Base-by-base conservation (phyloP, 345 rosid genomes). In the Bruguiera parviflora region DNA sequence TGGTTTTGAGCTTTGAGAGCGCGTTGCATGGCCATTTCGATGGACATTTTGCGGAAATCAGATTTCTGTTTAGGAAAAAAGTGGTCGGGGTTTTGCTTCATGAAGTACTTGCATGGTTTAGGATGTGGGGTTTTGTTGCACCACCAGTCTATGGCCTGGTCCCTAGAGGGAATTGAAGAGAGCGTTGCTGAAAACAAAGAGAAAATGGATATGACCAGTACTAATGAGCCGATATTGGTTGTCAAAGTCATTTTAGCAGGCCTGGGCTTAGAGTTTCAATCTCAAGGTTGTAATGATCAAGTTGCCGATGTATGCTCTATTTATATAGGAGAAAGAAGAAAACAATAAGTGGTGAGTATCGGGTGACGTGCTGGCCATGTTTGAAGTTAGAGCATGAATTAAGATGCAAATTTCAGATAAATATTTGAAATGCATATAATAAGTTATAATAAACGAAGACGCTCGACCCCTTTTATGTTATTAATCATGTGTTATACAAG, bases 81-180 rank as follows among this genome's bases (percentile, higher is more conserved):
- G 71, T 49, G 70, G 15, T 57, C 67, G 59, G 74, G 63, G 21
- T 74, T 68, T 64, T 67, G 79, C 28, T 65, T 74, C 73, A 79
- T 71, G 76, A 82, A 82, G 69, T 81, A 79, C 47, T 84, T 87
- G 84, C 98, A 90, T 55, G 89, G 81, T 9, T 82, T 79, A 8
- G 91, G 89, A 72, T 90, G 39, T 47, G 98, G 96, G 61, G 95
- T 88, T 74, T 84, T 75, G 79, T 71, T 61, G 77, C 98, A 92
- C 95, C 92, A 90, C 71, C 75, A 80, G 68, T 80, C 76, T 55
- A 90, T 76, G 59, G 29, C 5, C 3, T 8, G 11, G 46, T 80
- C 78, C 20, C 67, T 43, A 0, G 58, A 32, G 13, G 65, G 56
- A 71, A 76, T 75, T 28, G 55, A 20, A 24, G 75, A 77, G 1